Base-by-base conservation (phyloP, 768 basidiomycete species). In the Boletus tylopilopsis region DNA sequence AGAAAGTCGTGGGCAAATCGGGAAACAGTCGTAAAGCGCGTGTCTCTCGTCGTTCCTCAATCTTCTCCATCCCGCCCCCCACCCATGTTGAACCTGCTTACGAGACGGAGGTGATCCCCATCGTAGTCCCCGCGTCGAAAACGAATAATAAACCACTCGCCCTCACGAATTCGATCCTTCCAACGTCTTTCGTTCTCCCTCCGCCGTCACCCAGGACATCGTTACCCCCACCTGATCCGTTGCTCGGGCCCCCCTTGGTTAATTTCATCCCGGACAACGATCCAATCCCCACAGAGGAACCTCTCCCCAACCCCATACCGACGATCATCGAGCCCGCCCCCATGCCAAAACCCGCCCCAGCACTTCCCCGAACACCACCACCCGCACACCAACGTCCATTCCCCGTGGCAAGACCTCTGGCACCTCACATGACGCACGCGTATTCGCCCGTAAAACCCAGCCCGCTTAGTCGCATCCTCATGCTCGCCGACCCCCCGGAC, bases 381-480 rank as follows among this genome's bases (percentile, higher is more conserved):
- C 47, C 50, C 4, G 45, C 58, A n/a, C n/a, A 13, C 15, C 71
- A 67, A 23, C 73, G 65, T n/a, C 73, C 78, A 2, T 88, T 85
- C 69, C 85, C 85, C 0, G 70, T 84, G 38, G 85, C 86, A 2
- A 90, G 87, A 59, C 86, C 88, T 11, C 70, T 84, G 42, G 83
- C 79, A 2, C 68, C 74, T 46, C 80, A 76, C 47, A 87, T 88
- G 83, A 74, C 79, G 5, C 89, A 92, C 54, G 87, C 88, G 0
- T 92, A 91, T 54, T 90, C 90, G 0, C 89, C 89, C 24, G 83
- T 73, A 3, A 84, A 81, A 63, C 89, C 90, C 0, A 90, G 87
- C 54, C 89, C 89, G 3, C 73, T 92, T 27, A 89, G 86, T 51
- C 78, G 88, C 11, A 89, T 91, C 45, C 73, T 90, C 21, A 80